phyloP scores from a whole-genome alignment of 306 rosid genomes.

The Oxytropis ochrocephala region DNA sequence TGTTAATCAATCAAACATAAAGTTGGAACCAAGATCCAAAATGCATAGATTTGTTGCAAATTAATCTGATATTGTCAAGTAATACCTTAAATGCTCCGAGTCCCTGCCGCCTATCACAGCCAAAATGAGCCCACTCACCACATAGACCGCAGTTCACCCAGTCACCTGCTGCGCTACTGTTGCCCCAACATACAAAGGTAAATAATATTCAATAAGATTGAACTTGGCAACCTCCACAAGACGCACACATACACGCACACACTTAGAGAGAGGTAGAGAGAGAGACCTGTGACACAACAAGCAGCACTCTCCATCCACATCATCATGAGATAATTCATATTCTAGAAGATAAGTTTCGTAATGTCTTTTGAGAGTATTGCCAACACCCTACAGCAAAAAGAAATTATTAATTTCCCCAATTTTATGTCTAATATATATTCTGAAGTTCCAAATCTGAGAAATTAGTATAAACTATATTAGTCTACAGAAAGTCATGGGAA shows the following conservation, averaged over 20 bases:
- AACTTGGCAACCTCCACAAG: neutral
- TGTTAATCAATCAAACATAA: neutral
- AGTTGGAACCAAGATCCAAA: constrained; percentile 8
- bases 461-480: neutral
- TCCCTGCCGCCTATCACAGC: constrained; percentile 92
- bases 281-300: constrained; percentile 49
- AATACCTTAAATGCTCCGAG: constrained; percentile 95
- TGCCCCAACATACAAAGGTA: constrained; percentile 15
- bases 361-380: constrained; percentile 90
- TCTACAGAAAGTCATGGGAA: no score
- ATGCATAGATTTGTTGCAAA: constrained; percentile 4
- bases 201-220: constrained; percentile 6
- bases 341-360: constrained; percentile 91
- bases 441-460: neutral
- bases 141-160: constrained; percentile 98
- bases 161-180: constrained; percentile 97
- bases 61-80: neutral
- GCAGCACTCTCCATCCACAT: constrained; percentile 97
- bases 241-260: neutral
- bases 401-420: constrained; percentile 11
- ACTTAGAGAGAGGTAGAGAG: neutral
- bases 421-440: neutral
- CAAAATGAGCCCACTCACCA: constrained; percentile 99
- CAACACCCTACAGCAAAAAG: constrained; percentile 69
- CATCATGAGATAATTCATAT: constrained; percentile 92